These are phyloP conservation scores for Casaregolazyma suthepensis DNA, from an alignment of 1,139 yeast species.

Conservation along the genomic window DNA sequence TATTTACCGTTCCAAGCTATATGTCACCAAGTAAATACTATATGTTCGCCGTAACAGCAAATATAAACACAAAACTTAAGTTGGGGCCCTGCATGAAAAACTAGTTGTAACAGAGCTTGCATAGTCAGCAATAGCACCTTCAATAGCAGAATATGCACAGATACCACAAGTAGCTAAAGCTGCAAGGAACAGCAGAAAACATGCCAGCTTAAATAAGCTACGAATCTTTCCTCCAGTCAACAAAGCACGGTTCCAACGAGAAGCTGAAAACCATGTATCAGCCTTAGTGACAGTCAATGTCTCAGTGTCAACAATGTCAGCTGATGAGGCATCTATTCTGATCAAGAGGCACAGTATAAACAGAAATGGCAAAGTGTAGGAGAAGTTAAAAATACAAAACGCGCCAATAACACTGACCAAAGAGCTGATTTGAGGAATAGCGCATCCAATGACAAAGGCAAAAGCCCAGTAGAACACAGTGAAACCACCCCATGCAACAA, in stretches of 20 bases:
- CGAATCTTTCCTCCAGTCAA: neutral
- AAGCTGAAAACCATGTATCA: constrained; percentile 32
- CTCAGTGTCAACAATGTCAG: constrained; percentile 31
- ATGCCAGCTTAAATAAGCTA: constrained; percentile 21
- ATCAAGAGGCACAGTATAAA: constrained; percentile 34
- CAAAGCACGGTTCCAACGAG: constrained; percentile 35
- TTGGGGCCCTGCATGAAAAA: constrained; percentile 13
- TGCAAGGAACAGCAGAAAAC: constrained; percentile 31
- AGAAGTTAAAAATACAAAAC: constrained; percentile 42
- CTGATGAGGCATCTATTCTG: constrained; percentile 33
- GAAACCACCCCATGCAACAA: constrained; percentile 33
- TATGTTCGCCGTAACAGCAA: neutral
- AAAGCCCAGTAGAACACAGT: constrained; percentile 40
- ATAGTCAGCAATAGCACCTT: constrained; percentile 17
- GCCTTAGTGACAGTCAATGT: constrained; percentile 29
- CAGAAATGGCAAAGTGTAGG: constrained; percentile 42
- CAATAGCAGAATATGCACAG: constrained; percentile 33
- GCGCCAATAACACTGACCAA: constrained; percentile 48
- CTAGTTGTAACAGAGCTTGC: constrained; percentile 9
- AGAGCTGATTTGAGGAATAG: constrained; percentile 47
- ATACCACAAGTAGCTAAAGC: constrained; percentile 36
- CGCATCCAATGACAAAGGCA: constrained; percentile 45
- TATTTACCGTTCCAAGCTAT: neutral
- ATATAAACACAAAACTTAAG: constrained; percentile 1
- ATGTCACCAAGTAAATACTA: neutral